Conservation (phyloP, 345 rosid genomes). For the Gossypium arboreum region DNA sequence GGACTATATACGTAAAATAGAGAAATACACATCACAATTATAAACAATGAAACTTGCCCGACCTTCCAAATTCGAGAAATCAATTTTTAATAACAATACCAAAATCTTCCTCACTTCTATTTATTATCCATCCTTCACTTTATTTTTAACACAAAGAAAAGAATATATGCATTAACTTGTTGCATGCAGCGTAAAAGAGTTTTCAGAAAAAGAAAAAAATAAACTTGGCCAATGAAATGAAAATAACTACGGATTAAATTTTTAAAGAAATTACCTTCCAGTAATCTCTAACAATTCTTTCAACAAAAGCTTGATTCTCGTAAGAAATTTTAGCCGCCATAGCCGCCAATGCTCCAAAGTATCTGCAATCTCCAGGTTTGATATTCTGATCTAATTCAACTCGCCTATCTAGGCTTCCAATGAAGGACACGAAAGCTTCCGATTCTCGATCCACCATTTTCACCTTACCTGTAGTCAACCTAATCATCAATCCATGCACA, state of each 20-base stretch:
- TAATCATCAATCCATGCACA: neutral
- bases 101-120: no score
- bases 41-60: no score
- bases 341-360: constrained; percentile 37
- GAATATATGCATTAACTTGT: no score
- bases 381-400: constrained; percentile 34
- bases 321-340: constrained; percentile 60
- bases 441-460: constrained; percentile 35
- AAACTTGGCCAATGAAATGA: no score
- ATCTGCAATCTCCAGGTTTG: constrained; percentile 23
- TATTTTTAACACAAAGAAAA: no score
- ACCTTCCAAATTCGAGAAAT: no score
- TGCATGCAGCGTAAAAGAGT: no score
- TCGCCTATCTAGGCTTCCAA: constrained; percentile 40
- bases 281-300: constrained; percentile 24
- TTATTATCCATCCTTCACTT: no score
- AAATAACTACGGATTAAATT: neutral
- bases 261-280: constrained; percentile 37
- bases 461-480: constrained; percentile 31
- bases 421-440: constrained; percentile 30
- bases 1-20: no score
- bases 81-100: no score
- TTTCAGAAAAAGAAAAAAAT: no score
- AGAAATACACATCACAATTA: no score
- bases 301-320: constrained; percentile 39